Percentiles rank a stretch among this genome's conserved stretches.
phyloP scores from a whole-genome alignment of 257 asterid species.

The Gentiana dahurica region DNA sequence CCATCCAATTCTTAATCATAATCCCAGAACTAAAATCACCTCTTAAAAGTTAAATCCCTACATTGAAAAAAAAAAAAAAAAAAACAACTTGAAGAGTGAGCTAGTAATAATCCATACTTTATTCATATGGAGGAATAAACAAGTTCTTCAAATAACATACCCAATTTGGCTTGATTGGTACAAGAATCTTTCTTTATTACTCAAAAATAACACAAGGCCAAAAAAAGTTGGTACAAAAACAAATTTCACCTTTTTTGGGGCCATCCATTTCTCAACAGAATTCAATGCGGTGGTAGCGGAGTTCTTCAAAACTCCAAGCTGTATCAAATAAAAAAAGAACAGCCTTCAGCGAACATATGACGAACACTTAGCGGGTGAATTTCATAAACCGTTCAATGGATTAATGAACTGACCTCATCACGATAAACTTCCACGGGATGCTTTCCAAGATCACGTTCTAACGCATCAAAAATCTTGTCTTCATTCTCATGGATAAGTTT shows the following conservation, averaged over 20 bases:
- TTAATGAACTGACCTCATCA: slow-evolving; percentile 48
- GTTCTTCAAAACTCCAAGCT: slow-evolving; percentile 81
- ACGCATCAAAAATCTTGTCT: slow-evolving; percentile 50
- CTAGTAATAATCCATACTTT: too few relatives aligned
- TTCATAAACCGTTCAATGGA: too few relatives aligned
- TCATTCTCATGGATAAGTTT: slow-evolving; percentile 58
- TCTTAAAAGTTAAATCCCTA: too few relatives aligned
- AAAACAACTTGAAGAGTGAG: too few relatives aligned
- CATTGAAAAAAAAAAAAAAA: too few relatives aligned
- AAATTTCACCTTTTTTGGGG: slow-evolving; percentile 57
- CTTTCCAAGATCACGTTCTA: slow-evolving; percentile 69
- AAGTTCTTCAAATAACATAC: too few relatives aligned
- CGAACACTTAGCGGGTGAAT: too few relatives aligned
- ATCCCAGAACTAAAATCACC: too few relatives aligned
- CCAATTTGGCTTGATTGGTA: not conserved
- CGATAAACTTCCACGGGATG: slow-evolving; percentile 80
- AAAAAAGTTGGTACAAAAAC: too few relatives aligned
- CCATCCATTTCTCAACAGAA: slow-evolving; percentile 64
- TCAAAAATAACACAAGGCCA: too few relatives aligned
- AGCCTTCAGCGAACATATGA: too few relatives aligned
- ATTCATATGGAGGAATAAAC: not conserved
- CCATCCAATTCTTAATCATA: too few relatives aligned
- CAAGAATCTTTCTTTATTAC: not conserved
- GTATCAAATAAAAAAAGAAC: not conserved
- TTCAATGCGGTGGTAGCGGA: slow-evolving; percentile 42